phyloP scores from a whole-genome alignment of 176 grass and related monocot genomes.

The Elaeis guineensis region DNA sequence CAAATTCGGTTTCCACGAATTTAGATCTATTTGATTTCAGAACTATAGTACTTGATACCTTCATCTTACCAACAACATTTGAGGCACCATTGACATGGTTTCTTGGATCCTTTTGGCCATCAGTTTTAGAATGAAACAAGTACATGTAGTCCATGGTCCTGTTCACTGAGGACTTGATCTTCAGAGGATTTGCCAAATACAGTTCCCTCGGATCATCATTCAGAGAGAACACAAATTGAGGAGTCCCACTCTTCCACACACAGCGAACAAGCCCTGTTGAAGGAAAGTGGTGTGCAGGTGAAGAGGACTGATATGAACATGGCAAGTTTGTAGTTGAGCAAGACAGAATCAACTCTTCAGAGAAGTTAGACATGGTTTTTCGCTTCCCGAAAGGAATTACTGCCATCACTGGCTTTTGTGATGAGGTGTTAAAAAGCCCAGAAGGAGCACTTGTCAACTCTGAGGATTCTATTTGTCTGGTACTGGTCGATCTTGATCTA shows the following conservation, averaged over 20 bases:
- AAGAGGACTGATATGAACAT: conserved; percentile 1
- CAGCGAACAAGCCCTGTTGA: conserved; percentile 26
- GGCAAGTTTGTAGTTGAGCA: neutral
- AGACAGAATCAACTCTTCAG: neutral
- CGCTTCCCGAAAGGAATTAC: conserved; percentile 15
- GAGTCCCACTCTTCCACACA: conserved; percentile 28
- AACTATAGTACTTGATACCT: conserved; percentile 29
- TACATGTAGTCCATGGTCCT: conserved; percentile 27
- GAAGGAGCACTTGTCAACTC: conserved; percentile 31
- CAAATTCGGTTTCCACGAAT: conserved; percentile 30
- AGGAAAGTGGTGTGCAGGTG: neutral
- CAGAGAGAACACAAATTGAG: conserved; percentile 26
- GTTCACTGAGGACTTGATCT: conserved; percentile 16
- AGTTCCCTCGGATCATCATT: conserved; percentile 12
- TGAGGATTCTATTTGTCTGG: conserved; percentile 16
- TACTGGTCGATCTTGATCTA: conserved; percentile 24
- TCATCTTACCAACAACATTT: conserved; percentile 28
- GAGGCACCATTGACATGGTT: neutral
- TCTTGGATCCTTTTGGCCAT: neutral
- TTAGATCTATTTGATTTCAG: conserved; percentile 12
- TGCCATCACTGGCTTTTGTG: neutral
- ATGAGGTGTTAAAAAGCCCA: conserved; percentile 33
- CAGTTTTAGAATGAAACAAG: conserved; percentile 23
- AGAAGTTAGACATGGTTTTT: neutral
- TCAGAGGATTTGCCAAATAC: conserved; percentile 24